Base-by-base conservation (phyloP, 2,329 filamentous ascomycete species). In the Rhinocladiella mackenziei region DNA sequence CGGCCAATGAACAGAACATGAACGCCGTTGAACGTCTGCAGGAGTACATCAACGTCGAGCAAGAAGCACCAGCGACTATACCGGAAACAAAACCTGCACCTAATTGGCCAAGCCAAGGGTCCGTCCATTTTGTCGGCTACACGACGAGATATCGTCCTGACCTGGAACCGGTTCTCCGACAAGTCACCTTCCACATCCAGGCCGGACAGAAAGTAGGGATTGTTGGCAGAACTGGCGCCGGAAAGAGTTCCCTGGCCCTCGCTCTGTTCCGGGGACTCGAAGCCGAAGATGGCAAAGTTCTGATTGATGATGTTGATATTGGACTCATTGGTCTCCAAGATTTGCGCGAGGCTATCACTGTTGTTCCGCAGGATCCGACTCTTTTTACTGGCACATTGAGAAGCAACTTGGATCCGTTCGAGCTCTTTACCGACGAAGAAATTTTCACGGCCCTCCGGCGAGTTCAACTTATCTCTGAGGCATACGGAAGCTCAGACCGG, bases 1-100 rank as follows among this genome's bases (percentile, higher is more conserved):
- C 89, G 0, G 81, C 86, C 61, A 96, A 97, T 60, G 92, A 98
- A 68, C 92, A 98, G 67, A 97, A 96, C 68, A 97, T 98, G 92
- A 98, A 98, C 68, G 91, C 91, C 2, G 89, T 97, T 36, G 92
- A 98, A 68, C 86, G 92, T 60, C 84, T 98, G 61, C 94, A 95
- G 70, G 92, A 98, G 63, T 98, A 97, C 61, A 77, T 97, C 25
- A 88, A 97, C 32, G 86, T 98, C 1, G 91, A 97, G 58, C 91
- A 96, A 64, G 92, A 98, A 68, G 89, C 92, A 1, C 73, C 77
- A 0, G 75, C 86, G 1, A 72, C 94, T 29, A 77, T 94, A 29
- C 81, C 88, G 42, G 81, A 91, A 47, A 86, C 80, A 53, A 78
- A 87, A 19, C 92, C 92, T 5, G 75, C 84, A 0, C 66, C 75